A percentile compares a stretch with the other conserved stretches of the same genome.
Evolutionary conservation across 2,329 filamentous ascomycete species (phyloP).

Genomic region (Elsinoe perseae): DNA sequence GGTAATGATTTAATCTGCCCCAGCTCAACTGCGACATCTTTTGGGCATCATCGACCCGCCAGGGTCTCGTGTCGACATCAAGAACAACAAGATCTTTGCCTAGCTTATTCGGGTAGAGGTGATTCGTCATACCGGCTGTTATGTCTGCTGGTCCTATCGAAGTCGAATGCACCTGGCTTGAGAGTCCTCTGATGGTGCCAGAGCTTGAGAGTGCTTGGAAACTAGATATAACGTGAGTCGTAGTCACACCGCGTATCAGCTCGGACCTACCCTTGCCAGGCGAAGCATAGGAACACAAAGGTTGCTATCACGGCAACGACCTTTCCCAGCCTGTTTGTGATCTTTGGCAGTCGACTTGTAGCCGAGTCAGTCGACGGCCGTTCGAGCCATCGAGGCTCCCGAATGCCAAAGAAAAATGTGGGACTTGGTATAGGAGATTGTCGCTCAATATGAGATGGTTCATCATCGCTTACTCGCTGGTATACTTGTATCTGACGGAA

Average conservation of each 20-base stretch:
- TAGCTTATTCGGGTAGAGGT: neutral
- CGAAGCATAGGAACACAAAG: neutral
- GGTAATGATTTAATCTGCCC: conserved; percentile 30
- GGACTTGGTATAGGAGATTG: neutral
- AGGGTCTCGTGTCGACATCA: conserved; percentile 3
- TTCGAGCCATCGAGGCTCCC: neutral
- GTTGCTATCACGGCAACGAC: neutral
- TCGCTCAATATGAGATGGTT: neutral
- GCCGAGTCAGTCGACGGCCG: neutral
- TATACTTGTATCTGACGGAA: neutral
- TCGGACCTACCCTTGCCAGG: neutral
- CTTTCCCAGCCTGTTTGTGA: neutral
- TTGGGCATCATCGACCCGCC: neutral
- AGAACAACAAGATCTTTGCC: conserved; percentile 6
- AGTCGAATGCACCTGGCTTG: neutral
- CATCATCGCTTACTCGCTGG: neutral
- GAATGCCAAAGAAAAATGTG: neutral
- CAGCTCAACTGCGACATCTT: conserved; percentile 5
- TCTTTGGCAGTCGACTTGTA: neutral
- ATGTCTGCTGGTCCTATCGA: neutral
- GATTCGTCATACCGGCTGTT: neutral
- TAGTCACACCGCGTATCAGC: neutral
- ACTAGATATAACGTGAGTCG: neutral
- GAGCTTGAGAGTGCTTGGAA: neutral
- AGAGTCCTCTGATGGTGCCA: neutral